Conservation (phyloP, 768 basidiomycete genomes). For the Lentinula sp. region DNA sequence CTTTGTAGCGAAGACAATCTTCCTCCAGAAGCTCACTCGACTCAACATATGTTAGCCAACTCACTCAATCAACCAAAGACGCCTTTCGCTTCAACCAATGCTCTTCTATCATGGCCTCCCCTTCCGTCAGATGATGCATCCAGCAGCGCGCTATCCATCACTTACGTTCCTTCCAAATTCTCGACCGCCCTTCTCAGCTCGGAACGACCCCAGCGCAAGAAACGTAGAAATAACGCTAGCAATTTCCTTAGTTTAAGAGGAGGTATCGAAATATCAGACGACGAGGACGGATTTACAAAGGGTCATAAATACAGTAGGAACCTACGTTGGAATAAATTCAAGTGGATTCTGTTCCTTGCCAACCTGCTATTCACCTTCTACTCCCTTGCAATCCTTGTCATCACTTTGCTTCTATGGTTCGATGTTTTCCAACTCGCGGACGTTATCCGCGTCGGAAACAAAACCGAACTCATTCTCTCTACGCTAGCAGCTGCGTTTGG, state of each 20-base stretch:
- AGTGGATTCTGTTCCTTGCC: conserved; percentile 69
- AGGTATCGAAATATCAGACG: conserved; percentile 17
- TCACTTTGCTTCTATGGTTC: conserved; percentile 73
- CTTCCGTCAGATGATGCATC: neutral
- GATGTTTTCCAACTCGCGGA: conserved; percentile 66
- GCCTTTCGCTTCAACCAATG: conserved; percentile 27
- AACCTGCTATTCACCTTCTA: conserved; percentile 59
- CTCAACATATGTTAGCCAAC: conserved; percentile 38
- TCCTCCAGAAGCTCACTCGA: conserved; percentile 40
- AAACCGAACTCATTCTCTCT: conserved; percentile 60
- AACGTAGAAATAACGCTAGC: conserved; percentile 52
- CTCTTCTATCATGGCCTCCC: conserved; percentile 12
- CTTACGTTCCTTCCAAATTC: conserved; percentile 77
- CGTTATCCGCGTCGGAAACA: conserved; percentile 67
- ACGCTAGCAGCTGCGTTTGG: conserved; percentile 58
- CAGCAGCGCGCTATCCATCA: conserved; percentile 46
- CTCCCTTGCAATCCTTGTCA: conserved; percentile 54
- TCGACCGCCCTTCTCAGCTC: conserved; percentile 38
- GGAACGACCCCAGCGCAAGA: conserved; percentile 33
- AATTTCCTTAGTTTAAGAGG: conserved; percentile 34
- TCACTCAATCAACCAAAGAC: conserved; percentile 32
- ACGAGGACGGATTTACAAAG: neutral
- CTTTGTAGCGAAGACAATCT: conserved; percentile 30
- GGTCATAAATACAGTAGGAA: conserved; percentile 24
- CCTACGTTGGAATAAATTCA: conserved; percentile 78